A percentile compares a stretch with the other conserved stretches of the same genome.
phyloP scores from a whole-genome alignment of 164 flowering plant species.

The Liquidambar formosana region DNA sequence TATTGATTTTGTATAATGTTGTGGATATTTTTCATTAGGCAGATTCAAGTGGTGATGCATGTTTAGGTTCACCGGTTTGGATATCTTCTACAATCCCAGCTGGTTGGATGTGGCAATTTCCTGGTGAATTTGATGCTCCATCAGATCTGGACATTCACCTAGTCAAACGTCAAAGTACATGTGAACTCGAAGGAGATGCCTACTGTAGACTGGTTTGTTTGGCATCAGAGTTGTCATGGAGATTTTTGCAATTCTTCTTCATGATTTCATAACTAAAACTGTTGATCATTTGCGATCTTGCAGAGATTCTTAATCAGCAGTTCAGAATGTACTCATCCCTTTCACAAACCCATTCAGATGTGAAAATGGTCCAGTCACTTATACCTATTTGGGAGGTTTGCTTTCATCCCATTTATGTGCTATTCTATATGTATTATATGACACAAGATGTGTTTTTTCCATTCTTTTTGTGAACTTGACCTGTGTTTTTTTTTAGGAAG shows the following conservation, averaged over 20 bases:
- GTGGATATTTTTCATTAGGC: constrained; percentile 51
- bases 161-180: constrained; percentile 69
- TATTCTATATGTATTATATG: neutral
- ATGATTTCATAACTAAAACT: neutral
- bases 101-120: constrained; percentile 71
- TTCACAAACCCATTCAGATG: constrained; percentile 77
- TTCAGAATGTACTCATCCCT: constrained; percentile 60
- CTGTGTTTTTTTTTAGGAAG: constrained; percentile 57
- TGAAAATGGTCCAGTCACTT: constrained; percentile 95
- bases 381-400: constrained; percentile 98
- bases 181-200: constrained; percentile 96
- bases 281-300: constrained; percentile 12
- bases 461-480: constrained; percentile 5
- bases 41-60: constrained; percentile 37
- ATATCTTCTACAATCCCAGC: constrained; percentile 65
- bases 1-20: constrained; percentile 14
- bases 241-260: neutral
- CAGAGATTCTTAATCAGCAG: constrained; percentile 91
- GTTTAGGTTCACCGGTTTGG: constrained; percentile 57
- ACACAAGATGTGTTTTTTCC: neutral
- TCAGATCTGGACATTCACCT: constrained; percentile 21
- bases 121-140: constrained; percentile 33
- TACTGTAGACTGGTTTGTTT: constrained; percentile 67
- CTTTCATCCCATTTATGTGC: constrained; percentile 7
- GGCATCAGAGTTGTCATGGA: neutral